Evolutionary conservation across 2,329 filamentous ascomycete genomes (phyloP).

Genomic region (Penicillium sp.): DNA sequence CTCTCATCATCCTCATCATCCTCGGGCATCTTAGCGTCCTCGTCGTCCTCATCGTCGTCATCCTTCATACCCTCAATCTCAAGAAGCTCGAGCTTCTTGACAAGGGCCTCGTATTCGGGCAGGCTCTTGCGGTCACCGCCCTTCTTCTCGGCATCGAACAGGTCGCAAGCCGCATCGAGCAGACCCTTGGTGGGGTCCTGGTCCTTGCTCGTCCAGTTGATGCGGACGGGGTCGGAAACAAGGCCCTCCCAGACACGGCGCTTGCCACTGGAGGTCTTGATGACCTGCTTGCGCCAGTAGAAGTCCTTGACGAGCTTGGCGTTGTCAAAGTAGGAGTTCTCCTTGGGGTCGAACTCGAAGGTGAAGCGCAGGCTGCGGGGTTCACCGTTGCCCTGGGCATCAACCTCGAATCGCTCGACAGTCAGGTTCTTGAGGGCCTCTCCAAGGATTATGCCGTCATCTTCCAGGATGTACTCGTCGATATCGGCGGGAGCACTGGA

Average conservation of each 20-base stretch:
- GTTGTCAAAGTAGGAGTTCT: constrained; percentile 84
- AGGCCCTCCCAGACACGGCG: constrained; percentile 72
- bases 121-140: constrained; percentile 57
- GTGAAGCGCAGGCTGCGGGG: constrained; percentile 79
- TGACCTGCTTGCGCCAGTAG: constrained; percentile 71
- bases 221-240: constrained; percentile 86
- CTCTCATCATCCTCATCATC: constrained; percentile 53
- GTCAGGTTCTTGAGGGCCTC: constrained; percentile 70
- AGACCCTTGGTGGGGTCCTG: constrained; percentile 85
- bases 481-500: constrained; percentile 85
- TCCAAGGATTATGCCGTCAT: constrained; percentile 73
- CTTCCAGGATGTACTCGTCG: constrained; percentile 84
- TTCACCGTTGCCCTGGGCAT: constrained; percentile 66
- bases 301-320: constrained; percentile 86
- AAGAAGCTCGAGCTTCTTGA: constrained; percentile 48
- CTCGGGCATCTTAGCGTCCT: constrained; percentile 35
- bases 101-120: constrained; percentile 60
- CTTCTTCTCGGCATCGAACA: constrained; percentile 68
- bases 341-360: constrained; percentile 71
- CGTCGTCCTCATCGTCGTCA: constrained; percentile 37
- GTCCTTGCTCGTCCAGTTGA: constrained; percentile 80
- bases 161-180: constrained; percentile 72
- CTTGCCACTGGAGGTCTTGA: constrained; percentile 51
- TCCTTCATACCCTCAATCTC: constrained; percentile 43
- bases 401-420: constrained; percentile 80